These are phyloP conservation scores for Aspergillus sp. DNA, from an alignment of 2,329 filamentous ascomycete genomes.

Conservation along the genomic window DNA sequence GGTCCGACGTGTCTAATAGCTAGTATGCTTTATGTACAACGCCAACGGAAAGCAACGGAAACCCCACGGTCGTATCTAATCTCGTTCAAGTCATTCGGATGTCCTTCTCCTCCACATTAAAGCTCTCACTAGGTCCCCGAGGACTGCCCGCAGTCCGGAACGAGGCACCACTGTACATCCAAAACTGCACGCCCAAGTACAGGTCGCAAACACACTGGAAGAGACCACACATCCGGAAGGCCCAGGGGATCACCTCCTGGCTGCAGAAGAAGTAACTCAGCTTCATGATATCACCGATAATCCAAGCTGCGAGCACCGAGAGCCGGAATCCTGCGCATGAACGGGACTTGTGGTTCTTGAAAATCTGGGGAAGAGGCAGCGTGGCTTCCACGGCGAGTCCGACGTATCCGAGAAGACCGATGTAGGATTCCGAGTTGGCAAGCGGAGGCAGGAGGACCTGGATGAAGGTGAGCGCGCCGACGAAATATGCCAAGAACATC, in stretches of 20 bases:
- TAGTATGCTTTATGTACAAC: slow-evolving; percentile 2
- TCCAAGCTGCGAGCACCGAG: slow-evolving; percentile 51
- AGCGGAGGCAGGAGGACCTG: slow-evolving; percentile 56
- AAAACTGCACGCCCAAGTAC: slow-evolving; percentile 52
- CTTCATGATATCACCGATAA: slow-evolving; percentile 54
- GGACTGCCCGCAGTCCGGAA: slow-evolving; percentile 26
- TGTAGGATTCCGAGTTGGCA: slow-evolving; percentile 45
- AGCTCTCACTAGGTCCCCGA: slow-evolving; percentile 28
- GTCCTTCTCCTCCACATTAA: slow-evolving; percentile 39
- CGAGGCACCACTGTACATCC: slow-evolving; percentile 45
- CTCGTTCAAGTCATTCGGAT: slow-evolving; percentile 39
- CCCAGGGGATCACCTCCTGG: slow-evolving; percentile 47
- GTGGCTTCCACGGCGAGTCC: slow-evolving; percentile 52
- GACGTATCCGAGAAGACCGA: slow-evolving; percentile 46
- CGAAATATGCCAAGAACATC: slow-evolving; percentile 59
- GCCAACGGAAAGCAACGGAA: slow-evolving; percentile 1
- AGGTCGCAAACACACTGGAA: slow-evolving; percentile 52
- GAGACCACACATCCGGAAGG: slow-evolving; percentile 52
- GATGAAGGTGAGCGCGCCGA: slow-evolving; percentile 50
- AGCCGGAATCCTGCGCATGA: slow-evolving; percentile 54
- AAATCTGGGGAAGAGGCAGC: slow-evolving; percentile 51
- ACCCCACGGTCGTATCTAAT: background rate
- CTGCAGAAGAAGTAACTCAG: slow-evolving; percentile 54
- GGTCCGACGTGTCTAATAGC: background rate
- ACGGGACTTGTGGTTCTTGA: slow-evolving; percentile 49